Conservation (phyloP, 176 grass and related monocot species). For the Musa itinerans region DNA sequence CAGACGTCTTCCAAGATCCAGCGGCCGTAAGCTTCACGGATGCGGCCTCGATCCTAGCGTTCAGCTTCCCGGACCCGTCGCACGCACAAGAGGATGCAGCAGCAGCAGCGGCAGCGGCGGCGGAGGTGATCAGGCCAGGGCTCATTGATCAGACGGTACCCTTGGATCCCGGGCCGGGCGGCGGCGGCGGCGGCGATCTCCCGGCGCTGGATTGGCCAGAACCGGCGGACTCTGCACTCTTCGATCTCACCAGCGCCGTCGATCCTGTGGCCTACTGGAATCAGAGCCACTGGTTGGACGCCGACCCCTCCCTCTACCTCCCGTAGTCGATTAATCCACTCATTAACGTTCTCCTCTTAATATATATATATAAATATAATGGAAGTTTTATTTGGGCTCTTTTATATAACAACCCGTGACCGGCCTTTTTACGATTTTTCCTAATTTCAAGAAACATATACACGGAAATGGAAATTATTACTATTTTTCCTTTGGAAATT, state of each 20-base stretch:
- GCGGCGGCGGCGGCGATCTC: background rate
- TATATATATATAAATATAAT: too few species aligned
- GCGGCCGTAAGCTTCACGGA: background rate
- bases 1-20: background rate
- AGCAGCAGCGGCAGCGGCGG: too few species aligned
- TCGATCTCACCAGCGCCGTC: slow-evolving; percentile 21
- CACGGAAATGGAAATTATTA: too few species aligned
- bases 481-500: too few species aligned
- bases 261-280: slow-evolving; percentile 31
- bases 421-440: too few species aligned
- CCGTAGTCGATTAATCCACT: slow-evolving; percentile 15
- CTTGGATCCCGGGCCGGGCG: background rate
- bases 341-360: background rate
- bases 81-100: background rate
- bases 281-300: slow-evolving; percentile 26
- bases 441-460: too few species aligned
- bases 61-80: slow-evolving; percentile 11
- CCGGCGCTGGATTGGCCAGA: slow-evolving; percentile 19
- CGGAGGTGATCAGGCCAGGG: background rate
- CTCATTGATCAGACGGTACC: background rate
- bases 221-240: slow-evolving; percentile 8
- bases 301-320: slow-evolving; percentile 24
- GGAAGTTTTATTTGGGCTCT: too few species aligned
- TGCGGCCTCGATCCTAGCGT: background rate
- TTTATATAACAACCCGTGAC: too few species aligned